These are phyloP conservation scores for Filosporella fistucella DNA, from an alignment of 495 filamentous ascomycete species.

Conservation along the genomic window DNA sequence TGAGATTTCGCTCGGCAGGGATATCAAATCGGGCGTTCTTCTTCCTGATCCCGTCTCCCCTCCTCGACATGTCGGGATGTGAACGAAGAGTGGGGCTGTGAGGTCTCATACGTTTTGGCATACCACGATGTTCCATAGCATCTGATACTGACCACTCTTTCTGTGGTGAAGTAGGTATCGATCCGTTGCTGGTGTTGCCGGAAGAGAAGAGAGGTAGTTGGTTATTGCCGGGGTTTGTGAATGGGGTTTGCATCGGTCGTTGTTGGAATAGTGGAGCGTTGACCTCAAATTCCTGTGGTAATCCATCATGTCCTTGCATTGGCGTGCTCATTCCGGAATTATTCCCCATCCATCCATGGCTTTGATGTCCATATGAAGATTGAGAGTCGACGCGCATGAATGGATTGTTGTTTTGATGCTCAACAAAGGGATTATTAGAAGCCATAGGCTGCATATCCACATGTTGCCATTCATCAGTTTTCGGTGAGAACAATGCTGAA, in stretches of 20 bases:
- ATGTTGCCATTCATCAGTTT: conserved; percentile 72
- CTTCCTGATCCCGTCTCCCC: conserved; percentile 89
- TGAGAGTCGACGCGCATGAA: conserved; percentile 57
- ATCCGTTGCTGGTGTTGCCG: conserved; percentile 34
- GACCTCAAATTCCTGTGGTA: conserved; percentile 57
- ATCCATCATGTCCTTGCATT: conserved; percentile 57
- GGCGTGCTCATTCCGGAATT: conserved; percentile 28
- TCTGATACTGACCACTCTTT: conserved; percentile 49
- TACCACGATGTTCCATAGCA: conserved; percentile 53
- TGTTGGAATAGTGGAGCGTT: conserved; percentile 40
- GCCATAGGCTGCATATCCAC: conserved; percentile 35
- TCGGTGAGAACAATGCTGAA: conserved; percentile 66
- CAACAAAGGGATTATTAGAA: conserved; percentile 59
- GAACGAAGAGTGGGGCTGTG: conserved; percentile 71
- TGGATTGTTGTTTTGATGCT: conserved; percentile 44
- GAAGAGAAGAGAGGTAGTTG: conserved; percentile 47
- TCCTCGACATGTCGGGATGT: conserved; percentile 72
- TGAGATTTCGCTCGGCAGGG: conserved; percentile 84
- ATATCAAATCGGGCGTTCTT: conserved; percentile 99
- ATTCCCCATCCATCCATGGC: conserved; percentile 53
- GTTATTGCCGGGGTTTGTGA: conserved; percentile 38
- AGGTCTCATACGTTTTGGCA: conserved; percentile 66
- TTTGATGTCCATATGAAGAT: conserved; percentile 44
- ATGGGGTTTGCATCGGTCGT: conserved; percentile 45
- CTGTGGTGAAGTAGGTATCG: conserved; percentile 47